phyloP scores from a whole-genome alignment of 805 yeast genomes.

The Dipodascus geniculatus region DNA sequence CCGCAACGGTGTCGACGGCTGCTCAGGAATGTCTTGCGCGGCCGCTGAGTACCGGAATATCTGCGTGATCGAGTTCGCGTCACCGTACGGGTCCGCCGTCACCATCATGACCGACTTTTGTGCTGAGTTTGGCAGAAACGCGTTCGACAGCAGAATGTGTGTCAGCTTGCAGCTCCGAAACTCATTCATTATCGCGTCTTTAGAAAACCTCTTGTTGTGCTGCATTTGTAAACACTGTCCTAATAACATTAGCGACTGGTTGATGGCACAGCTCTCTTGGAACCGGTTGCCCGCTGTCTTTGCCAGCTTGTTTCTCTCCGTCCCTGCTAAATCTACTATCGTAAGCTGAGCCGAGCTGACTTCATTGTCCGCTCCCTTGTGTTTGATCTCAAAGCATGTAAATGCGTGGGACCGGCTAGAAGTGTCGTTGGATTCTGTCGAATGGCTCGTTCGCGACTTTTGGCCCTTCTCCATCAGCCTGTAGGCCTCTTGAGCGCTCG shows the following conservation, averaged over 20 bases:
- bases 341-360: constrained; percentile 29
- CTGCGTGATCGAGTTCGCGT: constrained; percentile 24
- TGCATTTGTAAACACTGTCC: constrained; percentile 35
- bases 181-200: constrained; percentile 28
- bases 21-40: constrained; percentile 6
- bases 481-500: constrained; percentile 28
- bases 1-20: constrained; percentile 9
- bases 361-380: constrained; percentile 13
- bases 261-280: constrained; percentile 38
- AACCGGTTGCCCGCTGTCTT: constrained; percentile 34
- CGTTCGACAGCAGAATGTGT: constrained; percentile 37
- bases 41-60: constrained; percentile 22
- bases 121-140: constrained; percentile 22
- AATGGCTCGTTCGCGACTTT: constrained; percentile 29
- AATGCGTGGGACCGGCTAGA: constrained; percentile 46
- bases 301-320: constrained; percentile 38
- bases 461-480: constrained; percentile 30
- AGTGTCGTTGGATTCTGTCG: constrained; percentile 33
- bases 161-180: constrained; percentile 39
- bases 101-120: constrained; percentile 27
- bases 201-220: constrained; percentile 22
- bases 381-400: constrained; percentile 31
- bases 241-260: constrained; percentile 37
- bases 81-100: constrained; percentile 31
- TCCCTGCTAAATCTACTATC: constrained; percentile 42